Evolutionary conservation across 2,329 filamentous ascomycete species (phyloP), one percentile per base, ranked within the genome.

Genomic region (Rutstroemia sp.): DNA sequence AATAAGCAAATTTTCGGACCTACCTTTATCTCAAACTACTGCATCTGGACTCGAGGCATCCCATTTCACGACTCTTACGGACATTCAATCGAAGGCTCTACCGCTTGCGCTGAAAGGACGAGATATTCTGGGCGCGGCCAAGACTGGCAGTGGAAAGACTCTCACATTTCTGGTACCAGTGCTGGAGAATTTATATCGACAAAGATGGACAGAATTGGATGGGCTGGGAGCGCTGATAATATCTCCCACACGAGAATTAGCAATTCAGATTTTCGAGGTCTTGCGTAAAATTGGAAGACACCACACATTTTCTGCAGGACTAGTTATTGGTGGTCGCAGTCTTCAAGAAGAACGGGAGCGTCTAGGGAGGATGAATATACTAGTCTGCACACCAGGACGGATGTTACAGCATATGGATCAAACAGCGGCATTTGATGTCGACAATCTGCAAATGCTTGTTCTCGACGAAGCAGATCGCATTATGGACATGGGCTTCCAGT

Each of bases 371-470:
- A 97, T 99, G 92, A 99, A 97, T 70, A 97, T 99, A 49, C 75
- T 99, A 25, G 90, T 99, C 9, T 95, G 92, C 67, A 99, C 94
- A 1, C 94, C 94, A 0, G 94, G 94, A 1, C 83, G 94, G 38
- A 95, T 99, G 80, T 75, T 97, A 64, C 94, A 99, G 72, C 94
- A 99, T 71, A 77, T 99, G 67, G 92, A 95, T 67, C 92, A 96
- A 75, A 97, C 92, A 0, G 89, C 90, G 0, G 85, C 87, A 18
- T 88, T 99, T 68, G 90, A 92, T 62, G 88, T 92, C 61, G 87
- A 94, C 70, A 94, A 95, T 69, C 72, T 99, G 61, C 90, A 95
- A 73, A 88, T 99, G 70, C 76, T 99, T 51, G 92, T 99, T 0
- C 77, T 99, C 56, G 94, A 99, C 66, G 94, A 99, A 72, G 94